phyloP scores from a whole-genome alignment of 306 rosid genomes.

The Quercus alba region DNA sequence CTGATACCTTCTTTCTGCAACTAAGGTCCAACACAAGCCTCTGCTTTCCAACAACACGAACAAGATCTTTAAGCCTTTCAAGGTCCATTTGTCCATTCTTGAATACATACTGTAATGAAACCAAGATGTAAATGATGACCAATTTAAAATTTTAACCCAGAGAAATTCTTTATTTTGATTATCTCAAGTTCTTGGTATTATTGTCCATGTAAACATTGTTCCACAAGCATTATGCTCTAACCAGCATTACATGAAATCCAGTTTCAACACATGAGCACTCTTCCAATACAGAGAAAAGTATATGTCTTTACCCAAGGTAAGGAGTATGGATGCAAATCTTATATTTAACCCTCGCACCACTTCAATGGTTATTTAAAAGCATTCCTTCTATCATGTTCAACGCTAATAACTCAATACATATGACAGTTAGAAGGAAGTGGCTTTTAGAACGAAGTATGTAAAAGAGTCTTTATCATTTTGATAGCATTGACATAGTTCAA shows the following conservation, averaged over 20 bases:
- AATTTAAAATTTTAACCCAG: conserved; percentile 1
- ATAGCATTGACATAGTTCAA: neutral
- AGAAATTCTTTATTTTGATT: neutral
- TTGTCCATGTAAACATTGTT: neutral
- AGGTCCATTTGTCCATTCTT: conserved; percentile 92
- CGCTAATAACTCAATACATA: neutral
- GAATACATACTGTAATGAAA: conserved; percentile 68
- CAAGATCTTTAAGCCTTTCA: conserved; percentile 75
- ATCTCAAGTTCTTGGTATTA: neutral
- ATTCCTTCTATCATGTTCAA: neutral
- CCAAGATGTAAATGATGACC: conserved; percentile 8
- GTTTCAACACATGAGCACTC: neutral
- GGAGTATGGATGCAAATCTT: neutral
- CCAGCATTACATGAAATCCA: neutral
- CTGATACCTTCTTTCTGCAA: conserved; percentile 83
- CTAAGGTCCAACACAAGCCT: conserved; percentile 97
- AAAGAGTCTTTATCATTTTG: neutral
- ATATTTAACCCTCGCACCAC: neutral
- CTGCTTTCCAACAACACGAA: conserved; percentile 68
- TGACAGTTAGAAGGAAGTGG: neutral
- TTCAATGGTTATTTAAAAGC: neutral
- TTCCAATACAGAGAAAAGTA: neutral
- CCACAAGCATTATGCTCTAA: neutral
- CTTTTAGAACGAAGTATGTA: neutral
- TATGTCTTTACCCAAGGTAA: neutral